These are phyloP conservation scores for Cyclaneusma minus DNA, from an alignment of 2,329 filamentous ascomycete species.

Conservation along the genomic window DNA sequence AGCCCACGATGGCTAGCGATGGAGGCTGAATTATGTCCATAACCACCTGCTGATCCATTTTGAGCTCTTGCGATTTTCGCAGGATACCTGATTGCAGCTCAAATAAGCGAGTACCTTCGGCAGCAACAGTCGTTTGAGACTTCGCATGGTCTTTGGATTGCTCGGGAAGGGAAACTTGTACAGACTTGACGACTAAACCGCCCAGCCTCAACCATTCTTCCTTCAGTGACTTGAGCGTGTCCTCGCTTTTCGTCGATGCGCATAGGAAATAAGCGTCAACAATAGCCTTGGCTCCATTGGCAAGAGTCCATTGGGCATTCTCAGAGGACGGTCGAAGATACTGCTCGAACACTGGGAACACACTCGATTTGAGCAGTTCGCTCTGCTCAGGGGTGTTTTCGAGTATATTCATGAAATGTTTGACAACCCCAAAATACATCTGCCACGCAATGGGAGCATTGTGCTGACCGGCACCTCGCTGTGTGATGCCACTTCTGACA, in stretches of 20 bases:
- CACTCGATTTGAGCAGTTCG: slow-evolving; percentile 29
- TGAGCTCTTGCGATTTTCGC: slow-evolving; percentile 23
- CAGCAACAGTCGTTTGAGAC: slow-evolving; percentile 55
- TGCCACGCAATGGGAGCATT: slow-evolving; percentile 59
- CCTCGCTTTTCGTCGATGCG: slow-evolving; percentile 23
- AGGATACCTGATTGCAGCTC: slow-evolving; percentile 20
- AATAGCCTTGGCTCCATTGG: slow-evolving; percentile 6
- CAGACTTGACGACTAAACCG: slow-evolving; percentile 42
- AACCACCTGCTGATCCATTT: slow-evolving; percentile 11
- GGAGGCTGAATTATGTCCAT: slow-evolving; percentile 5
- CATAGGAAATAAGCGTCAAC: slow-evolving; percentile 31
- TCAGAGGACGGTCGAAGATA: slow-evolving; percentile 25
- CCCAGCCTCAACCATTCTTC: slow-evolving; percentile 49
- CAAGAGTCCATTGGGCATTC: slow-evolving; percentile 9
- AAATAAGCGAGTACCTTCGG: slow-evolving; percentile 54
- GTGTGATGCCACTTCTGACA: slow-evolving; percentile 54
- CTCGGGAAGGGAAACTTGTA: slow-evolving; percentile 65
- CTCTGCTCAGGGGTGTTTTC: slow-evolving; percentile 27
- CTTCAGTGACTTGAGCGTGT: slow-evolving; percentile 31
- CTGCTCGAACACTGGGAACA: slow-evolving; percentile 38
- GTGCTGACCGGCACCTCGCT: slow-evolving; percentile 56
- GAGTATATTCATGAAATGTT: slow-evolving; percentile 33
- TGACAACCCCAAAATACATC: slow-evolving; percentile 52
- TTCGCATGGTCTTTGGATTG: slow-evolving; percentile 61
- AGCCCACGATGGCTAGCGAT: slow-evolving; percentile 10